Conservation (phyloP, 164 flowering plant species). For the Berberis vulgaris region DNA sequence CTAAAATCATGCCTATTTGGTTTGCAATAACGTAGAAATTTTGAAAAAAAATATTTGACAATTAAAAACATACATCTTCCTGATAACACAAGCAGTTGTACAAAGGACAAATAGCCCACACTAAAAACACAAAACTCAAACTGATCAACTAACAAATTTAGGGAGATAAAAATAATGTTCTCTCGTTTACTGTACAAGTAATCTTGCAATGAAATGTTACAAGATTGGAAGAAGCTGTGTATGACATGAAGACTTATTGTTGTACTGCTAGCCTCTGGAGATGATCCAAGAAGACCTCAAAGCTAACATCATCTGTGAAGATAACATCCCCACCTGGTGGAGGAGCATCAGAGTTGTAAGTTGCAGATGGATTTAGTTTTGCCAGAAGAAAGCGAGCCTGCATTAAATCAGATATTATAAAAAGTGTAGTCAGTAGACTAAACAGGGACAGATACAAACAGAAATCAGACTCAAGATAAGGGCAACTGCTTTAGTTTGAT, state of each 20-base stretch:
- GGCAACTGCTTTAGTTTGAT: no score
- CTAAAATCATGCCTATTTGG: no score
- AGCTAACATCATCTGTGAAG: constrained; percentile 92
- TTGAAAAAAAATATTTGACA: no score
- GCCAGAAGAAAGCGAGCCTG: constrained; percentile 95
- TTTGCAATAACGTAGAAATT: no score
- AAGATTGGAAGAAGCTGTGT: constrained; percentile 21
- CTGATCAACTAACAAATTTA: background rate
- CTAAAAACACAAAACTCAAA: background rate
- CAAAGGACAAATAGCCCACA: background rate
- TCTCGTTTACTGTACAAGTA: constrained; percentile 28
- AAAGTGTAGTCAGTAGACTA: background rate
- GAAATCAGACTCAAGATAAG: no score
- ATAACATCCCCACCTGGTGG: constrained; percentile 69
- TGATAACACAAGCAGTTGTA: background rate
- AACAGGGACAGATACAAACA: no score
- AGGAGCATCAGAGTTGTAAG: constrained; percentile 64
- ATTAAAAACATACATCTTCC: no score
- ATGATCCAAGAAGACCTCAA: constrained; percentile 91
- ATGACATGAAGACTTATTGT: constrained; percentile 16
- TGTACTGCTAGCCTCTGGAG: constrained; percentile 92
- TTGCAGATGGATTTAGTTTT: constrained; percentile 89
- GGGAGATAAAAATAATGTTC: background rate
- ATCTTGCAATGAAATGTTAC: constrained; percentile 14
- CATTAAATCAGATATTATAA: constrained; percentile 3